Evolutionary conservation across 2,329 filamentous ascomycete species (phyloP), one percentile per base, ranked within the genome.

Genomic region (Neopestalotiopsis sp.): DNA sequence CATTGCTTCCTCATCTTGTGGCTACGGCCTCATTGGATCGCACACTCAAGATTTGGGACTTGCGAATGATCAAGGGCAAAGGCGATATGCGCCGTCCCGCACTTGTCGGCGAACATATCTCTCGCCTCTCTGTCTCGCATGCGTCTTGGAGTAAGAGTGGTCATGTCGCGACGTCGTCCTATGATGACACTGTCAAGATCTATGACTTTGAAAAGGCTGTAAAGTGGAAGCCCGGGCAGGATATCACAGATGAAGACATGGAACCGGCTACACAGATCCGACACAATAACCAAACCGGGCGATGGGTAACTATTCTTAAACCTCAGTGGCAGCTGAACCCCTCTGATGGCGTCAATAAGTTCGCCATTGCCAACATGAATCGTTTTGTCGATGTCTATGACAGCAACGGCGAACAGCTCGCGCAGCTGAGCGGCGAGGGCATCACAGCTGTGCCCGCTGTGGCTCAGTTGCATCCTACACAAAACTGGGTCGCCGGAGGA

Each of bases 291-390:
- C 96, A 99, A 82, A 98, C 95, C 0, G 96, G 95, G 0, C 87
- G 95, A 67, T 98, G 94, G 94, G 94, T 98, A 0, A 97, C 94
- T 0, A 97, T 88, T 42, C 79, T 86, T 77, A 97, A 86, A 87
- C 96, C 78, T 0, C 94, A 97, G 74, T 99, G 96, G 96, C 96
- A 99, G 79, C 84, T 88, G 40, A 86, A 88, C 60, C 95, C 96
- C 0, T 83, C 86, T 42, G 94, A 96, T 69, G 91, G 91, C 7
- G 90, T 97, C 4, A 91, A 97, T 71, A 94, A 95, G 70, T 94
- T 99, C 75, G 93, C 90, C 30, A 95, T 99, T 68, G 96, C 94
- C 1, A 99, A 98, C 74, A 98, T 98, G 96, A 97, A 97, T 77
- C 90, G 96, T 1, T 98, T 98, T 74, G 94, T 98, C 1, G 96